Evolutionary conservation across 2,329 filamentous ascomycete species (phyloP).

Genomic region (Orbilia ellipsospora): DNA sequence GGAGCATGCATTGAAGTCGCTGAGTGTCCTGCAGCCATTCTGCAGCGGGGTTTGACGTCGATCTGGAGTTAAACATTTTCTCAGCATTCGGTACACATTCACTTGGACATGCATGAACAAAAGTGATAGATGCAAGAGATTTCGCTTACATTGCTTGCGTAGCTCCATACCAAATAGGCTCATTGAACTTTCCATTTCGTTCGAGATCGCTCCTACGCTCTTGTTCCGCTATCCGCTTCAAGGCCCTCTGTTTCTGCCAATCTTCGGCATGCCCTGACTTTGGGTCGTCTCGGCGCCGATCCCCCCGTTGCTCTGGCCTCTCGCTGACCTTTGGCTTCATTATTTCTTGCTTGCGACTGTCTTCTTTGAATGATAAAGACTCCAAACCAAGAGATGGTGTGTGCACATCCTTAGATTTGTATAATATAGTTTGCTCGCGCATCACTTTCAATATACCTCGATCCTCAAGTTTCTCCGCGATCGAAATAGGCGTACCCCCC

Average conservation of each 20-base stretch:
- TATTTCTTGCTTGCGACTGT: too few species aligned
- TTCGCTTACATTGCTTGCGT: not conserved
- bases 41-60: not conserved
- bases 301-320: not conserved
- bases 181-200: not conserved
- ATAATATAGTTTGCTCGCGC: too few species aligned
- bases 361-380: not conserved
- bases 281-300: not conserved
- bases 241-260: not conserved
- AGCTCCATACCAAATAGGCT: not conserved
- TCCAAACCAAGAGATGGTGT: not conserved
- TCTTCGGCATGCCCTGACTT: not conserved
- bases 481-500: not conserved
- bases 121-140: not conserved
- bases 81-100: not conserved
- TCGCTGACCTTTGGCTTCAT: too few species aligned
- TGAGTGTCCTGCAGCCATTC: not conserved
- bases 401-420: too few species aligned
- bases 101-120: not conserved
- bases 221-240: not conserved
- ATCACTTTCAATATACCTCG: too few species aligned
- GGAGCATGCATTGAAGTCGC: not conserved
- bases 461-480: not conserved
- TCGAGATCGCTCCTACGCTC: not conserved
- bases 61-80: not conserved